phyloP scores from a whole-genome alignment of 257 asterid genomes.

The Nemophila menziesii region DNA sequence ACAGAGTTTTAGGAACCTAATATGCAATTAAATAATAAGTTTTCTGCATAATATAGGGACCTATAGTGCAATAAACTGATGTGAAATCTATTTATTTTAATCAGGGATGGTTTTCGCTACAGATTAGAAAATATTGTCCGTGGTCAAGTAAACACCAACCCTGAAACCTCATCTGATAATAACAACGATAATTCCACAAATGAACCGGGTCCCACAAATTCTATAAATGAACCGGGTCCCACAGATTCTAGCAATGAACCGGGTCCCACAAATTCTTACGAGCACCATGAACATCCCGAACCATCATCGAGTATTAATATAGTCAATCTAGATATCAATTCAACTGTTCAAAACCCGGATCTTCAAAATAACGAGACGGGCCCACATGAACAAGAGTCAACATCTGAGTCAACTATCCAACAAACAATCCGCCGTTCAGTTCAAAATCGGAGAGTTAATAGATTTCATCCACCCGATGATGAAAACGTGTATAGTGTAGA shows the following conservation, averaged over 20 bases:
- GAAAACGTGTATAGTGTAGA: slow-evolving; percentile 95
- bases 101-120: slow-evolving; percentile 85
- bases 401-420: slow-evolving; percentile 36
- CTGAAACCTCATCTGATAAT: slow-evolving; percentile 33
- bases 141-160: slow-evolving; percentile 65
- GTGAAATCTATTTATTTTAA: slow-evolving; percentile 15
- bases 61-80: too few species aligned
- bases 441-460: slow-evolving; percentile 40
- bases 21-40: too few species aligned
- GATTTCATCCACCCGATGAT: slow-evolving; percentile 89
- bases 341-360: slow-evolving; percentile 20
- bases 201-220: slow-evolving; percentile 33
- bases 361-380: slow-evolving; percentile 31
- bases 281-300: too few species aligned
- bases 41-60: too few species aligned
- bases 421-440: slow-evolving; percentile 57
- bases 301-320: slow-evolving; percentile 12
- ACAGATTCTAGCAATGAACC: slow-evolving; percentile 39
- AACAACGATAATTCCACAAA: slow-evolving; percentile 31
- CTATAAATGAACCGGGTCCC: slow-evolving; percentile 35
- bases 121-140: slow-evolving; percentile 63
- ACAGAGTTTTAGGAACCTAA: too few species aligned
- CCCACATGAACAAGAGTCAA: slow-evolving; percentile 36
- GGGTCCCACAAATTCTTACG: slow-evolving; percentile 30
- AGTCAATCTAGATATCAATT: slow-evolving; percentile 27